Evolutionary conservation across 2,329 filamentous ascomycete genomes (phyloP).

Genomic region (Sclerotinia nivalis): DNA sequence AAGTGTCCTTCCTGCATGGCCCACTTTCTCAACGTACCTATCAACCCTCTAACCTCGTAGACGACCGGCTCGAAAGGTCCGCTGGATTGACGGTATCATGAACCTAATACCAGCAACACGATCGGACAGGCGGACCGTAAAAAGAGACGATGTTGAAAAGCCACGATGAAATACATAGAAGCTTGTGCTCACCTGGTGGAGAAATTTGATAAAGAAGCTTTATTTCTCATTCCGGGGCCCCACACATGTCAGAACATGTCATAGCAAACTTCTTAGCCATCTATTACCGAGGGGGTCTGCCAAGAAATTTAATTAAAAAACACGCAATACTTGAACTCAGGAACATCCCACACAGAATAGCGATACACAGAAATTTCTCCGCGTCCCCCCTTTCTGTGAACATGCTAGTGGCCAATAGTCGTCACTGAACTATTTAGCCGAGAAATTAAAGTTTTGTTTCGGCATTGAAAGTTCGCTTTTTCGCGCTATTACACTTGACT

Average conservation of each 20-base stretch:
- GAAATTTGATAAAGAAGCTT: not conserved
- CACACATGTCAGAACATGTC: not conserved
- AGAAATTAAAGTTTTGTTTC: not conserved
- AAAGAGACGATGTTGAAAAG: not conserved
- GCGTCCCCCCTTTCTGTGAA: not conserved
- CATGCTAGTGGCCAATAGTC: not conserved
- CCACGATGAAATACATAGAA: not conserved
- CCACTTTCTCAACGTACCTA: not conserved
- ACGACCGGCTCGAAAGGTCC: slow-evolving; percentile 13
- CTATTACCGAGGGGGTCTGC: not conserved
- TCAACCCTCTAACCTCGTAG: not conserved
- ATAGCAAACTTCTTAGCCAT: not conserved
- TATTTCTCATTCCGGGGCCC: not conserved
- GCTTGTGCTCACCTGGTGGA: not conserved
- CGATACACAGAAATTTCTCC: slow-evolving; percentile 5
- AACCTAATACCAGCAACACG: slow-evolving; percentile 8
- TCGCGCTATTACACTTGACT: not conserved
- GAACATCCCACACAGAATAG: not conserved
- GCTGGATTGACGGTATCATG: slow-evolving; percentile 15
- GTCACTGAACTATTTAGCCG: slow-evolving; percentile 4
- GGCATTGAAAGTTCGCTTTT: not conserved
- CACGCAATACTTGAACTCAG: not conserved
- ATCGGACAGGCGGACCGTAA: slow-evolving; percentile 14
- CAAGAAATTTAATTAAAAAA: slow-evolving; percentile 8
- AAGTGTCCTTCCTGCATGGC: not conserved